phyloP scores from a whole-genome alignment of 202 grass and related monocot species.

The Eragrostis tef region DNA sequence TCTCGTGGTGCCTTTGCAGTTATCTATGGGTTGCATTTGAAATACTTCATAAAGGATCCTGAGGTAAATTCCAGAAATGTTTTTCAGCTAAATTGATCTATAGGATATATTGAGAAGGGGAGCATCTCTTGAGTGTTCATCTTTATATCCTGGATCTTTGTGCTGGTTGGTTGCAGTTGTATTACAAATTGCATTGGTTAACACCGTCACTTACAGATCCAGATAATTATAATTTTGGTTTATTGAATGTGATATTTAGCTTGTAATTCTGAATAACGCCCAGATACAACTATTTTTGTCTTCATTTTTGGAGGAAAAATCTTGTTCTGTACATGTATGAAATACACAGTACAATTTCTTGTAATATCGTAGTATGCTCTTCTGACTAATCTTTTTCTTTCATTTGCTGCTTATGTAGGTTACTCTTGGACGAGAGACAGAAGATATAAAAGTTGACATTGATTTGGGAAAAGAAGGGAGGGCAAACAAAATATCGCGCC shows the following conservation, averaged over 20 bases:
- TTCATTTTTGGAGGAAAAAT: neutral
- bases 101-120: neutral
- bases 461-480: constrained; percentile 93
- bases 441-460: constrained; percentile 93
- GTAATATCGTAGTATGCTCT: constrained; percentile 30
- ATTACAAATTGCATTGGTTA: constrained; percentile 20
- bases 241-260: constrained; percentile 5
- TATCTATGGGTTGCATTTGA: constrained; percentile 81
- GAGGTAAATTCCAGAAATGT: constrained; percentile 59
- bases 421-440: constrained; percentile 86
- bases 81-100: constrained; percentile 36
- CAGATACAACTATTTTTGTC: constrained; percentile 10
- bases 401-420: constrained; percentile 57
- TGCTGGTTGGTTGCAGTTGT: constrained; percentile 23
- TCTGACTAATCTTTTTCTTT: constrained; percentile 38
- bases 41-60: constrained; percentile 81
- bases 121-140: neutral
- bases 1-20: constrained; percentile 75
- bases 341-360: constrained; percentile 29
- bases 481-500: constrained; percentile 92
- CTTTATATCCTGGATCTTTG: neutral
- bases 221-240: constrained; percentile 19
- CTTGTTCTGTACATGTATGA: constrained; percentile 26
- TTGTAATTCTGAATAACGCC: constrained; percentile 15
- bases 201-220: constrained; percentile 9